phyloP scores from a whole-genome alignment of 306 rosid genomes.

The Quercus wislizeni region DNA sequence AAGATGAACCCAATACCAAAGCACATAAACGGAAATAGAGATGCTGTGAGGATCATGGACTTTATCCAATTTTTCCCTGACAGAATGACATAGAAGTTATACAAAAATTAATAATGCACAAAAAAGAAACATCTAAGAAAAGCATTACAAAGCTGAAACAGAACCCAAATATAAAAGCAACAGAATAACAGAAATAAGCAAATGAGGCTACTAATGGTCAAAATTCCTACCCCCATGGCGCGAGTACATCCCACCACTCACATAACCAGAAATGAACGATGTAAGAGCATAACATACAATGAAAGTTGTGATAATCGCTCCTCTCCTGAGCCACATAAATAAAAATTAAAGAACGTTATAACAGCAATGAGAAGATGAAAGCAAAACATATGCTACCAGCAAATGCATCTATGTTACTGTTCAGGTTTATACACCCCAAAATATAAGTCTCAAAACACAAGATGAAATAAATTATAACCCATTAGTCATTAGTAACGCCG shows the following conservation, averaged over 20 bases:
- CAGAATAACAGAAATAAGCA: not conserved
- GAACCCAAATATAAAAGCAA: conserved; percentile 6
- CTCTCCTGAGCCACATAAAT: conserved; percentile 64
- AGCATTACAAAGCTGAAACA: conserved; percentile 14
- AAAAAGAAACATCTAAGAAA: conserved; percentile 18
- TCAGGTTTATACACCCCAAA: conserved; percentile 6
- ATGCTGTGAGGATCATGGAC: conserved; percentile 98
- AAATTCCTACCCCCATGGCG: conserved; percentile 76
- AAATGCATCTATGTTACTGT: not conserved
- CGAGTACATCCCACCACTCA: conserved; percentile 99
- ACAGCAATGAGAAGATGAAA: not conserved
- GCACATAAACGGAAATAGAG: conserved; percentile 94
- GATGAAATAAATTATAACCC: conserved; percentile 7
- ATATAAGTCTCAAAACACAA: not conserved
- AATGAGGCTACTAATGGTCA: not conserved
- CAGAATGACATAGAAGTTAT: conserved; percentile 5
- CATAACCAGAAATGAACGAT: conserved; percentile 97
- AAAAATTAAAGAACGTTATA: not conserved
- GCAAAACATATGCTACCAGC: conserved; percentile 9
- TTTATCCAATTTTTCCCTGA: conserved; percentile 96
- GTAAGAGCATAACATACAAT: conserved; percentile 98
- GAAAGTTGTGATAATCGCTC: conserved; percentile 98
- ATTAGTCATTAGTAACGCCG: not conserved
- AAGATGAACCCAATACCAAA: conserved; percentile 93
- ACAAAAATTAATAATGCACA: conserved; percentile 13